phyloP scores from a whole-genome alignment of 352 stramenopile genomes.

The Poterioochromonas sp. region DNA sequence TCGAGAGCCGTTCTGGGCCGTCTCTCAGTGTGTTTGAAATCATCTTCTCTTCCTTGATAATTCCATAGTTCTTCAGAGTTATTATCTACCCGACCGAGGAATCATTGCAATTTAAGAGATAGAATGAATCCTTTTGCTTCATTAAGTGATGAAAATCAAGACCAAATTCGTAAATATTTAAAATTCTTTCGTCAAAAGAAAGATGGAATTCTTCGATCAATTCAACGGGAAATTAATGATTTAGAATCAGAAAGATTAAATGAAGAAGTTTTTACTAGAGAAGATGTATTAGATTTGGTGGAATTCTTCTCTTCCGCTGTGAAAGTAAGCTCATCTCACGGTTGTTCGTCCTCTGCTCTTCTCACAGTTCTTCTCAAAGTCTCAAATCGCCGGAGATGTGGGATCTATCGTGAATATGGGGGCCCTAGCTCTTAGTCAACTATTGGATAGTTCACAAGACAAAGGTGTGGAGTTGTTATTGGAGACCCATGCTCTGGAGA shows the following conservation, averaged over 20 bases:
- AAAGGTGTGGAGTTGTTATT: constrained; percentile 20
- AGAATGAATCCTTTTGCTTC: background rate
- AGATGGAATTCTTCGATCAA: constrained; percentile 26
- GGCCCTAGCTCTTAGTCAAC: constrained; percentile 16
- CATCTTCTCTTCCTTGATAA: too few species aligned
- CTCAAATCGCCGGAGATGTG: background rate
- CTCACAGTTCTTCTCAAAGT: background rate
- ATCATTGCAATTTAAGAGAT: background rate
- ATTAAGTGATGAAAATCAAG: constrained; percentile 17
- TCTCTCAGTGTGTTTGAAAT: too few species aligned
- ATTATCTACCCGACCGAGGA: too few species aligned
- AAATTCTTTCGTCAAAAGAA: constrained; percentile 34
- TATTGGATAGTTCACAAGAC: constrained; percentile 18
- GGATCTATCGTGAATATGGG: constrained; percentile 24
- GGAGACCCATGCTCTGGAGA: constrained; percentile 16
- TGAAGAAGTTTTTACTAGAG: constrained; percentile 13
- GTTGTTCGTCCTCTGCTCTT: background rate
- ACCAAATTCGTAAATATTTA: constrained; percentile 26
- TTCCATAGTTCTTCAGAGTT: too few species aligned
- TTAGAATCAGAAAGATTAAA: background rate
- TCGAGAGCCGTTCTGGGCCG: too few species aligned
- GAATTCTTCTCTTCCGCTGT: constrained; percentile 18
- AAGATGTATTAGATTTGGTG: constrained; percentile 19
- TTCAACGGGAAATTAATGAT: constrained; percentile 15
- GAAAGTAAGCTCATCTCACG: background rate